phyloP scores from a whole-genome alignment of 345 rosid genomes.

The Laguncularia racemosa region DNA sequence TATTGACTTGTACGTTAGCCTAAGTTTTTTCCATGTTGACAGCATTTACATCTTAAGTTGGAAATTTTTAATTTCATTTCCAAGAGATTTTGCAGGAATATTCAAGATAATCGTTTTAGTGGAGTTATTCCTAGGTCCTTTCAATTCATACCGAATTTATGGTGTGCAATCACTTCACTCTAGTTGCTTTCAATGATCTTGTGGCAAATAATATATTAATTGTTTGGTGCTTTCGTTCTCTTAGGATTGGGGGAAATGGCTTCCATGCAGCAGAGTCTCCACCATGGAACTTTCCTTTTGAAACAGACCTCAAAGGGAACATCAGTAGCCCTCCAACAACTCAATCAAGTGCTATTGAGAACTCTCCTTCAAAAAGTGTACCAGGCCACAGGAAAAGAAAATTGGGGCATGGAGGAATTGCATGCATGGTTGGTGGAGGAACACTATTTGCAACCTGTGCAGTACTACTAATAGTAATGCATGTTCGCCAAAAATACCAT shows the following conservation, averaged over 20 bases:
- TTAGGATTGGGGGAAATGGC: constrained; percentile 77
- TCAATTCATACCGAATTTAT: constrained; percentile 70
- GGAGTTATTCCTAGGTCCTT: constrained; percentile 78
- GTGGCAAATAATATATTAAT: neutral
- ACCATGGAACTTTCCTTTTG: constrained; percentile 74
- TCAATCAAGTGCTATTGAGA: constrained; percentile 68
- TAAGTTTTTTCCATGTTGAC: constrained; percentile 4
- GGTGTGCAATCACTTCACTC: constrained; percentile 35
- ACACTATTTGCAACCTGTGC: constrained; percentile 50
- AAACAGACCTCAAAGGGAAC: constrained; percentile 32
- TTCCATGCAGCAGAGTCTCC: constrained; percentile 52
- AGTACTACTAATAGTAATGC: constrained; percentile 40
- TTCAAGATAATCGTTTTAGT: constrained; percentile 70
- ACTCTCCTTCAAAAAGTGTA: constrained; percentile 32
- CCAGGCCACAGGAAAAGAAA: constrained; percentile 35
- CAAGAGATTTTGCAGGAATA: constrained; percentile 48
- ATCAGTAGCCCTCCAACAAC: constrained; percentile 52
- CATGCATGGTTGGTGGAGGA: constrained; percentile 50
- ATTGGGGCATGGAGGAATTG: constrained; percentile 49
- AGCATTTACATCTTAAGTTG: neutral
- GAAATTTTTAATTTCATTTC: neutral
- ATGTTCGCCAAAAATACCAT: constrained; percentile 23
- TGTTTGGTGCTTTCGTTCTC: constrained; percentile 11
- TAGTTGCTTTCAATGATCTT: neutral
- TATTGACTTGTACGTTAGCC: constrained; percentile 53